phyloP scores from a whole-genome alignment of 495 filamentous ascomycete genomes.

The Podospora pseudopauciseta region DNA sequence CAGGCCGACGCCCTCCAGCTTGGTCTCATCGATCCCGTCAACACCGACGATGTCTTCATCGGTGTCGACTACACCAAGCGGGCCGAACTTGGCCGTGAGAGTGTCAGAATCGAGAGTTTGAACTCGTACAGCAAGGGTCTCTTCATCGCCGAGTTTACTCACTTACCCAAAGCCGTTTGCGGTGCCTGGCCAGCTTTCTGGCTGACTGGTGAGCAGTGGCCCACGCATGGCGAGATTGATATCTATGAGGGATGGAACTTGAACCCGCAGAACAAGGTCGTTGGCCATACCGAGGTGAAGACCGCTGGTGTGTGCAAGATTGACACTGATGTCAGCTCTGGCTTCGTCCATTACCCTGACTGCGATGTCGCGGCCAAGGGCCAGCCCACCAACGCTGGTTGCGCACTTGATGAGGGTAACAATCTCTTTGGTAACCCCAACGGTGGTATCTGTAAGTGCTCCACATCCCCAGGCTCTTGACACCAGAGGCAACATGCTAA shows the following conservation, averaged over 20 bases:
- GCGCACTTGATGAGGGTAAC: slow-evolving; percentile 40
- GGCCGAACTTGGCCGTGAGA: slow-evolving; percentile 52
- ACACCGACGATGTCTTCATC: slow-evolving; percentile 43
- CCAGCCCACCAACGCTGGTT: slow-evolving; percentile 36
- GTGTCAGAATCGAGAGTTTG: slow-evolving; percentile 65
- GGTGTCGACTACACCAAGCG: slow-evolving; percentile 41
- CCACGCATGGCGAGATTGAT: slow-evolving; percentile 77
- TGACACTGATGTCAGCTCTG: slow-evolving; percentile 43
- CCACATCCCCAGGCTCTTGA: background rate
- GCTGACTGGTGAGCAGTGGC: slow-evolving; percentile 75
- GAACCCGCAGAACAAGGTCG: slow-evolving; percentile 59
- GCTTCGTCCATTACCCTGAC: slow-evolving; percentile 46
- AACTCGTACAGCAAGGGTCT: slow-evolving; percentile 63
- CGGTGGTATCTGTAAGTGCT: slow-evolving; percentile 56
- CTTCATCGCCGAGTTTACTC: slow-evolving; percentile 65
- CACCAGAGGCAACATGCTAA: background rate
- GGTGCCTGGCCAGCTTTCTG: slow-evolving; percentile 62
- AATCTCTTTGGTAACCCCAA: slow-evolving; percentile 56
- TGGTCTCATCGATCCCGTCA: slow-evolving; percentile 51
- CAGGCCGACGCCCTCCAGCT: slow-evolving; percentile 46
- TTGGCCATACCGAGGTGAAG: slow-evolving; percentile 65
- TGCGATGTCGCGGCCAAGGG: slow-evolving; percentile 48
- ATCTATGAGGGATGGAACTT: slow-evolving; percentile 82
- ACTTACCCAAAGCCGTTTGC: slow-evolving; percentile 65
- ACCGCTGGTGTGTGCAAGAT: slow-evolving; percentile 59